phyloP scores from a whole-genome alignment of 768 basidiomycete genomes.

The Leucogyrophana mollusca region DNA sequence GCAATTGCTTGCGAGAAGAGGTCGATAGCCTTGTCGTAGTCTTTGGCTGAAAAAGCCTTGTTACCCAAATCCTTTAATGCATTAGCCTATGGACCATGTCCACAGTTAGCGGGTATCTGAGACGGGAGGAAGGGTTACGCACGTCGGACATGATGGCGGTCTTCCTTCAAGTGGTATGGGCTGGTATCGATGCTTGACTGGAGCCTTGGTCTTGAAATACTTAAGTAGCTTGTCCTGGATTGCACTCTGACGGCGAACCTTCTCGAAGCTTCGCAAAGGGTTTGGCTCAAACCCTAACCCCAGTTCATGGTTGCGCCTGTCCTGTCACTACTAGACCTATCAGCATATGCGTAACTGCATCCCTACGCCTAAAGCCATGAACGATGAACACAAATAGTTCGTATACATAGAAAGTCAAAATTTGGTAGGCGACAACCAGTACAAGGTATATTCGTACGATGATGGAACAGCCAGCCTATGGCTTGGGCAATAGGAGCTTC shows the following conservation, averaged over 20 bases:
- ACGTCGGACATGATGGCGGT: constrained; percentile 33
- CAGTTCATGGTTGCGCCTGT: too few species aligned
- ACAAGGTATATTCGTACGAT: too few species aligned
- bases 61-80: constrained; percentile 90
- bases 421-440: too few species aligned
- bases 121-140: constrained; percentile 13
- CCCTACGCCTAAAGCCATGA: too few species aligned
- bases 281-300: neutral
- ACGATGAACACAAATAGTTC: too few species aligned
- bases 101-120: constrained; percentile 18
- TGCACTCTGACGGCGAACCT: constrained; percentile 18
- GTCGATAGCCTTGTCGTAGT: constrained; percentile 87
- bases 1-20: constrained; percentile 81
- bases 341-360: too few species aligned
- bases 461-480: too few species aligned
- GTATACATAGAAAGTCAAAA: too few species aligned
- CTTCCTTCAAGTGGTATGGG: neutral
- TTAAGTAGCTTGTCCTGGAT: constrained; percentile 6
- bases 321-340: too few species aligned
- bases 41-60: constrained; percentile 91
- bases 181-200: neutral
- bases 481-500: too few species aligned
- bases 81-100: constrained; percentile 36
- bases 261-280: constrained; percentile 28
- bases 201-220: constrained; percentile 16